Evolutionary conservation across 768 basidiomycete species (phyloP), one percentile per base, ranked within the genome.

Genomic region (Hericium erinaceus): DNA sequence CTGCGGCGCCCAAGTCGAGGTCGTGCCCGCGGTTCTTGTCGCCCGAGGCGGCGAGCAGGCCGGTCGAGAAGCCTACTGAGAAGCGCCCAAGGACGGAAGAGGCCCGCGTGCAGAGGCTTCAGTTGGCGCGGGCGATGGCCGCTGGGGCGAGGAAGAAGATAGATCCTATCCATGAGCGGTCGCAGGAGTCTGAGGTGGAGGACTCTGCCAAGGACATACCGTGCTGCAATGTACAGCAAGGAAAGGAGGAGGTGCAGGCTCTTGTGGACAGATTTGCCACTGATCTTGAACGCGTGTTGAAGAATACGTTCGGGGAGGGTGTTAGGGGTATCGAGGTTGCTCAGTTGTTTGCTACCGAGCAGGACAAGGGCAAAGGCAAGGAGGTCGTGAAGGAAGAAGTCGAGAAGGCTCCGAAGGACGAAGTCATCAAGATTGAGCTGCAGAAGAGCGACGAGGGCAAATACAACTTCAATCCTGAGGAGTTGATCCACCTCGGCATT

Each of bases 241-340:
- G 73, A 52, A 84, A 76, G 67, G 67, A 66, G 40, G 82, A 85
- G 55, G 68, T 87, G 7, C 70, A 74, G 56, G 52, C 60, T 1
- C 66, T 84, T 37, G 60, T 87, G 40, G 61, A 68, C 50, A 70
- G 71, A n/a, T 85, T 87, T 65, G 77, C 82, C 64, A 61, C 66
- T 10, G 77, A 82, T 55, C 69, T 88, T n/a, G 75, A 82, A 40
- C 70, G 68, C 13, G 70, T 79, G 57, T 64, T 85, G 24, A 64
- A 64, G 20, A 66, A 62, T 55, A 70, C 72, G 0, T 72, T 80
- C 53, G 73, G 72, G 37, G 60, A 68, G 26, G 61, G 66, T 2
- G 61, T 46, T 11, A 46, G 20, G 44, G 15, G n/a, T 8, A 46
- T 46, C 16, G 20, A n/a, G 44, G n/a, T 46, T 20, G 15, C n/a